Conservation (phyloP, 345 rosid genomes). For the Erodium maritimum region DNA sequence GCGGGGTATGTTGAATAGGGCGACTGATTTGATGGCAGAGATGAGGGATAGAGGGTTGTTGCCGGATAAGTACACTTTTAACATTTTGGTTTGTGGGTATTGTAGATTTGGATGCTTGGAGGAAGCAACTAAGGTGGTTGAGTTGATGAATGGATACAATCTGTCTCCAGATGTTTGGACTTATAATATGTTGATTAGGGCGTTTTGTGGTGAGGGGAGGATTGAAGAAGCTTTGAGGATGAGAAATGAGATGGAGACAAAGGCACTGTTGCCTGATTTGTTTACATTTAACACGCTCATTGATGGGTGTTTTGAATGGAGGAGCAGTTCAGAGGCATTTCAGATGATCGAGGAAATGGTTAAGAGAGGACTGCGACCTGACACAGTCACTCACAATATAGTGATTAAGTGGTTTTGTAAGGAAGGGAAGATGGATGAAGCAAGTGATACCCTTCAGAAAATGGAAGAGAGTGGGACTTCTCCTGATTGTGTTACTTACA, state of each 20-base stretch:
- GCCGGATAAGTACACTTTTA: conserved; percentile 48
- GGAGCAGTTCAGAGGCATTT: conserved; percentile 33
- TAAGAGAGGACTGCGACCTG: conserved; percentile 40
- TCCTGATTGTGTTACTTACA: conserved; percentile 57
- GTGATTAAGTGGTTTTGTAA: conserved; percentile 60
- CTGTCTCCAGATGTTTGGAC: conserved; percentile 56
- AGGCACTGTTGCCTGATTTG: conserved; percentile 56
- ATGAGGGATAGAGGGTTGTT: conserved; percentile 54
- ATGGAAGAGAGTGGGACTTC: conserved; percentile 51
- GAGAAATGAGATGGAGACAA: conserved; percentile 54
- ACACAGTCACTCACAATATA: conserved; percentile 53
- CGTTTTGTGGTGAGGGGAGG: conserved; percentile 44
- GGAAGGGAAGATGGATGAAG: conserved; percentile 66
- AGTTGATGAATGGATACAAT: conserved; percentile 50
- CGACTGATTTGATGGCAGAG: conserved; percentile 47
- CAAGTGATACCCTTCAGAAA: conserved; percentile 24
- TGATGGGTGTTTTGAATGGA: conserved; percentile 51
- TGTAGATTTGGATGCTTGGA: conserved; percentile 63
- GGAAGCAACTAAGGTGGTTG: conserved; percentile 57
- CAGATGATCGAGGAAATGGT: conserved; percentile 54
- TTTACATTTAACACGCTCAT: conserved; percentile 75
- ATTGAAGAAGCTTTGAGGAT: conserved; percentile 48
- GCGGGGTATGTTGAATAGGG: conserved; percentile 66
- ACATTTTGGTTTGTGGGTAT: conserved; percentile 54
- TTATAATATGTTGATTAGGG: conserved; percentile 53